phyloP scores from a whole-genome alignment of 2,329 filamentous ascomycete species.

The Emydomyces testavorans region DNA sequence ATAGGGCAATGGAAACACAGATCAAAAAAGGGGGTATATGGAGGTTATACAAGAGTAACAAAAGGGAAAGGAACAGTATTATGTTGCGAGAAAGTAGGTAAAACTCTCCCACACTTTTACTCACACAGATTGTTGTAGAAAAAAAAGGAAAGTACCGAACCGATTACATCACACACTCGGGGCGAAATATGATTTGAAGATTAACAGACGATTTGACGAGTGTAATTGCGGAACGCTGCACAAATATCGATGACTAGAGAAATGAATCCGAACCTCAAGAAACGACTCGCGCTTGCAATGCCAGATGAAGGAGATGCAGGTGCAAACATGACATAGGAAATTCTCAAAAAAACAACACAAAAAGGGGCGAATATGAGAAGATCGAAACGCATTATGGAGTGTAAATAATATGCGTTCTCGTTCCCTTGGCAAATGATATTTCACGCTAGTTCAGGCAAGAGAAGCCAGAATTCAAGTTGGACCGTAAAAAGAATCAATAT shows the following conservation, averaged over 20 bases:
- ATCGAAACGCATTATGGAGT: conserved; percentile 18
- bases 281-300: conserved; percentile 39
- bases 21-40: conserved; percentile 14
- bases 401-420: conserved; percentile 18
- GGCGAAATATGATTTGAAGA: conserved; percentile 6
- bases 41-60: conserved; percentile 11
- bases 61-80: conserved; percentile 7
- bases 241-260: conserved; percentile 14
- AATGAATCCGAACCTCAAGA: conserved; percentile 14
- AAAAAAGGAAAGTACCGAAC: conserved; percentile 13
- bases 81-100: conserved; percentile 2
- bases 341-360: conserved; percentile 24
- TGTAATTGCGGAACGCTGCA: conserved; percentile 18
- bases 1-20: conserved; percentile 7
- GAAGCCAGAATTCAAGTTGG: background rate
- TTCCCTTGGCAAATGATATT: conserved; percentile 16
- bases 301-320: conserved; percentile 28
- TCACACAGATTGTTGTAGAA: conserved; percentile 24
- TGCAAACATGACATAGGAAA: conserved; percentile 15
- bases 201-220: conserved; percentile 7
- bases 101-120: conserved; percentile 7
- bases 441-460: background rate
- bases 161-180: conserved; percentile 10
- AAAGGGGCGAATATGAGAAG: conserved; percentile 24
- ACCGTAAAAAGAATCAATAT: too few species aligned